Evolutionary conservation across 73 alveolate genomes (phyloP).

Genomic region (Blepharisma stoltei): DNA sequence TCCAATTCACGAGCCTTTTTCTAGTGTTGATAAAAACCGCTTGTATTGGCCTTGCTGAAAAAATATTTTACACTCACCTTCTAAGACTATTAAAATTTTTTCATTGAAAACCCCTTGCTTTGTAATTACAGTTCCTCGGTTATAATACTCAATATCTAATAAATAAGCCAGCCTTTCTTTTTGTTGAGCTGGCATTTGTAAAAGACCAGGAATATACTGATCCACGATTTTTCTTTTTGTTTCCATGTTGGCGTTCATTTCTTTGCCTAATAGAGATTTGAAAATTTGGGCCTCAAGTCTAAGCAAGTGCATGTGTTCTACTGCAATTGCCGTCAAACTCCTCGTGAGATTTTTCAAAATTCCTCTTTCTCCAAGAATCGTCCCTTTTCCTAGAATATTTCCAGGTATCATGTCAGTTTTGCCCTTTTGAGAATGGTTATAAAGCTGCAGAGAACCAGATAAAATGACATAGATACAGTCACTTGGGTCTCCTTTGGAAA

Average conservation of each 20-base stretch:
- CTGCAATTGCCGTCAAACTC: background rate
- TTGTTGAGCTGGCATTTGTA: background rate
- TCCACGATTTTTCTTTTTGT: background rate
- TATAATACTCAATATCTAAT: background rate
- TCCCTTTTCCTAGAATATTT: background rate
- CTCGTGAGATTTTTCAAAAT: background rate
- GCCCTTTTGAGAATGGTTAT: background rate
- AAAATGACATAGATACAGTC: background rate
- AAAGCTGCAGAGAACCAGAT: background rate
- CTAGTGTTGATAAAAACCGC: background rate
- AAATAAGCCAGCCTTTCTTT: background rate
- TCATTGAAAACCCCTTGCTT: background rate
- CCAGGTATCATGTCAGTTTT: background rate
- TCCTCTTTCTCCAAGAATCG: conserved; percentile 2
- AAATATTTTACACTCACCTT: background rate
- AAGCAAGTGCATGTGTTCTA: background rate
- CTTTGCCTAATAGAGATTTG: background rate
- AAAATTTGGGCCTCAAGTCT: background rate
- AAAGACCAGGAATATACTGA: background rate
- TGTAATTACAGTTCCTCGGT: background rate
- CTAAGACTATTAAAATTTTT: background rate
- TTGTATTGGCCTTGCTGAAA: background rate
- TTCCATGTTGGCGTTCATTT: background rate
- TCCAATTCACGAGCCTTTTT: conserved; percentile 3
- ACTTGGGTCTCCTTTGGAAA: background rate